Conservation (phyloP, 2,329 filamentous ascomycete genomes). For the Botrytis paeoniae region DNA sequence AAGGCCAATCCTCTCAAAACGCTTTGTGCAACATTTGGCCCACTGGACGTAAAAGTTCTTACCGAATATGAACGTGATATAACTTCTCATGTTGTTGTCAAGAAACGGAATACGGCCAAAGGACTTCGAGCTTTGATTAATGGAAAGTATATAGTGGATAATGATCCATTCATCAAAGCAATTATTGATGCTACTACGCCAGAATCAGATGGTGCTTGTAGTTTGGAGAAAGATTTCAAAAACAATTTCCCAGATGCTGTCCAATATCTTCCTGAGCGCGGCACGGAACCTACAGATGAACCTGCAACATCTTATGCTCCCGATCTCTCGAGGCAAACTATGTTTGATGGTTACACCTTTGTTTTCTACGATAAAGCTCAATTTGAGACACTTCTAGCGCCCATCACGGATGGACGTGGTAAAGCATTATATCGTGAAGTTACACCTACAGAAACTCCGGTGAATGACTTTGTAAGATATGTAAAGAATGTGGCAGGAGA, state of each 20-base stretch:
- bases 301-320: constrained; percentile 67
- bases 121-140: constrained; percentile 84
- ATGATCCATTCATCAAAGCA: constrained; percentile 68
- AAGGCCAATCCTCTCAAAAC: constrained; percentile 62
- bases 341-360: constrained; percentile 88
- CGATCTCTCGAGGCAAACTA: constrained; percentile 58
- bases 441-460: constrained; percentile 58
- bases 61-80: constrained; percentile 64
- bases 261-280: constrained; percentile 68
- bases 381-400: constrained; percentile 69
- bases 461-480: constrained; percentile 74
- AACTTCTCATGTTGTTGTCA: constrained; percentile 86
- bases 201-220: constrained; percentile 37
- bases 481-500: constrained; percentile 73
- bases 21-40: constrained; percentile 67
- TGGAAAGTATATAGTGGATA: constrained; percentile 68
- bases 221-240: constrained; percentile 77
- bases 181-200: constrained; percentile 53
- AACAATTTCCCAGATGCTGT: constrained; percentile 72
- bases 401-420: constrained; percentile 75
- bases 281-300: constrained; percentile 70
- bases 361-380: constrained; percentile 78
- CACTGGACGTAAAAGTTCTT: constrained; percentile 84
- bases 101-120: constrained; percentile 85
- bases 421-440: constrained; percentile 72